phyloP scores from a whole-genome alignment of 2,329 filamentous ascomycete genomes.

The Aureobasidium sp. region DNA sequence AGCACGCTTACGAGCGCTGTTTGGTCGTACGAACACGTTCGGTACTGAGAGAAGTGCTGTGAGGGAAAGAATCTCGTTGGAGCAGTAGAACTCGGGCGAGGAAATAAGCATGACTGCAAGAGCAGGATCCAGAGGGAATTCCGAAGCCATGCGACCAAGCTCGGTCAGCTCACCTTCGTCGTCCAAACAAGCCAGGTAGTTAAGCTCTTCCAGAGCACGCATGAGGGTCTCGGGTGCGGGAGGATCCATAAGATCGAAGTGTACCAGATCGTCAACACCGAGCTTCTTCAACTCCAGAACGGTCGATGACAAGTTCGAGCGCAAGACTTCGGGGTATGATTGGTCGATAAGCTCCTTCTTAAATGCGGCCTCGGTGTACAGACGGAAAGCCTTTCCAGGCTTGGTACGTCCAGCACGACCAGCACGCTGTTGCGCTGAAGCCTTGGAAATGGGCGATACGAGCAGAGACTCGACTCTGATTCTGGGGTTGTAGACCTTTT shows the following conservation, averaged over 20 bases:
- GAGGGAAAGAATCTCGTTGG: slow-evolving; percentile 94
- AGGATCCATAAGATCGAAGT: slow-evolving; percentile 98
- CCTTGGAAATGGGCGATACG: slow-evolving; percentile 95
- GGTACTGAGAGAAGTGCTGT: slow-evolving; percentile 90
- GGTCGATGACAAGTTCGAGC: slow-evolving; percentile 89
- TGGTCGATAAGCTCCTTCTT: slow-evolving; percentile 98
- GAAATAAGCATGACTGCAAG: slow-evolving; percentile 97
- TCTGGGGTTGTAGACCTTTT: slow-evolving; percentile 97
- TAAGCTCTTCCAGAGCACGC: slow-evolving; percentile 93
- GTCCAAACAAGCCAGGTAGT: slow-evolving; percentile 92
- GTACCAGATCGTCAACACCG: slow-evolving; percentile 87
- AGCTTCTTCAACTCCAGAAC: slow-evolving; percentile 97
- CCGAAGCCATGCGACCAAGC: slow-evolving; percentile 79
- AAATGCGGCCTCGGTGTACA: slow-evolving; percentile 93
- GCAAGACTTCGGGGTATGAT: slow-evolving; percentile 90
- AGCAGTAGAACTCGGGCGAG: slow-evolving; percentile 96
- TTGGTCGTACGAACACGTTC: slow-evolving; percentile 84
- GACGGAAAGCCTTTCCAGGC: slow-evolving; percentile 93
- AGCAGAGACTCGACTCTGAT: slow-evolving; percentile 93
- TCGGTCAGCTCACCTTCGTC: slow-evolving; percentile 89
- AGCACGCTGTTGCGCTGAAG: slow-evolving; percentile 91
- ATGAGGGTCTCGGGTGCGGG: slow-evolving; percentile 97
- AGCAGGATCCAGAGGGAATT: slow-evolving; percentile 89
- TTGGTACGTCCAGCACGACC: slow-evolving; percentile 99
- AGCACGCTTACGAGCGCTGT: slow-evolving; percentile 74